Evolutionary conservation across 768 basidiomycete species (phyloP).

Genomic region (Auriscalpium vulgare): DNA sequence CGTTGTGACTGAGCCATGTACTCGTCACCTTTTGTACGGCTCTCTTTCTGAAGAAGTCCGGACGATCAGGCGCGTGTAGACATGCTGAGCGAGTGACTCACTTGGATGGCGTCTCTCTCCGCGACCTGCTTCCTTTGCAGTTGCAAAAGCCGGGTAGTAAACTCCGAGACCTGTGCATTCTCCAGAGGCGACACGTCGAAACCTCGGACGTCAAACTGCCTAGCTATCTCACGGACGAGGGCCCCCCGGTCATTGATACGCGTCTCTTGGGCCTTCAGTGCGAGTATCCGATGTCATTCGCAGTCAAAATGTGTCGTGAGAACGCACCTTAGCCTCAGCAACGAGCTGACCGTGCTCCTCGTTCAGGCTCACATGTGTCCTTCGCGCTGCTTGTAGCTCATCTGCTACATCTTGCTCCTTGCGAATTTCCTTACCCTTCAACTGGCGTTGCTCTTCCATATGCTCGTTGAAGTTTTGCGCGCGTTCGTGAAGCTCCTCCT

Average conservation of each 20-base stretch:
- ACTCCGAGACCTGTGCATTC: constrained; percentile 64
- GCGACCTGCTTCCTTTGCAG: constrained; percentile 52
- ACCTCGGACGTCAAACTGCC: constrained; percentile 65
- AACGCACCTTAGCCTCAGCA: constrained; percentile 62
- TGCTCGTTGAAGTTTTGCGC: constrained; percentile 53
- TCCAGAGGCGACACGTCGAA: constrained; percentile 65
- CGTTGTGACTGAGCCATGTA: constrained; percentile 52
- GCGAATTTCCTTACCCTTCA: constrained; percentile 37
- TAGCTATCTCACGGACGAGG: constrained; percentile 60
- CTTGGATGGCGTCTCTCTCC: constrained; percentile 65
- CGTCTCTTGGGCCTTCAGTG: constrained; percentile 58
- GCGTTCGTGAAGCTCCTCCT: constrained; percentile 59
- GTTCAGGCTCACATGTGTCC: constrained; percentile 47
- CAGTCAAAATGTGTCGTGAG: neutral
- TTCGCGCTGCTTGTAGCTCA: constrained; percentile 40
- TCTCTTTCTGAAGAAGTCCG: constrained; percentile 38
- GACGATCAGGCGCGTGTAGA: neutral
- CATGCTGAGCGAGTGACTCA: constrained; percentile 20
- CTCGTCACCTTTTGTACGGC: constrained; percentile 49
- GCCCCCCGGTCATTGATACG: constrained; percentile 66
- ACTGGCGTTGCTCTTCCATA: constrained; percentile 42
- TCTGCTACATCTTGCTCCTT: constrained; percentile 57
- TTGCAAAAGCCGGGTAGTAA: constrained; percentile 57
- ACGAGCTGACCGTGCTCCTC: constrained; percentile 58
- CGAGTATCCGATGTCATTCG: neutral